Evolutionary conservation across 2,329 filamentous ascomycete genomes (phyloP), one percentile per base, ranked within the genome.

Genomic region (Clonostachys rhizophaga): DNA sequence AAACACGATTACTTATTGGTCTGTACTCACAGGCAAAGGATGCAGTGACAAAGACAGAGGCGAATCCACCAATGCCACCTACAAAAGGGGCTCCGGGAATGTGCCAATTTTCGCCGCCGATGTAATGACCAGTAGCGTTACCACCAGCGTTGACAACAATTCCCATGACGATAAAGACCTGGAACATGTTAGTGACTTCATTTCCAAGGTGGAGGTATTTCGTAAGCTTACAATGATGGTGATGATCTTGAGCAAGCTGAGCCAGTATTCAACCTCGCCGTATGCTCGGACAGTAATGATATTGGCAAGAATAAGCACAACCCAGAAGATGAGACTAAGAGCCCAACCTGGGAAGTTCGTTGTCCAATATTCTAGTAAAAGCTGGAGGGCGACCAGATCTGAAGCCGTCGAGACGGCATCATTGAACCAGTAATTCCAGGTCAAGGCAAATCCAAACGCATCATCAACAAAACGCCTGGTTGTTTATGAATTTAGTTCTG

Each of bases 71-170:
- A 40, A 82, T 79, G 1, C 83, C 83, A 3, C 72, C 77, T 2
- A 84, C 81, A 54, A 86, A 86, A 0, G 83, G 83, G 2, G 81
- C 81, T 34, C 75, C 81, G 1, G 75, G 76, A 2, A 78, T 67
- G 48, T 76, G 68, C 75, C 79, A 86, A 55, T 30, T 30, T 30
- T 30, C 24, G 10, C 24, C 24, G 24, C 24, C 24, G 9, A 30
- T 30, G 24, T 30, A 30, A 5, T 30, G 24, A 4, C 24, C 24
- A 10, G 24, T 30, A 9, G 24, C 24, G 24, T 30, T 30, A 10
- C 24, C 24, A 30, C 24, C 24, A 9, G 24, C 24, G 24, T 30
- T 30, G 9, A 30, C 24, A 30, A 30, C 24, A 9, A 30, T 30
- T 10, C 24, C 24, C 24, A 30, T 30, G 24, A 30, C 24, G 4